These are phyloP conservation scores for Prunus fruticosa DNA, from an alignment of 306 rosid species.

Conservation along the genomic window DNA sequence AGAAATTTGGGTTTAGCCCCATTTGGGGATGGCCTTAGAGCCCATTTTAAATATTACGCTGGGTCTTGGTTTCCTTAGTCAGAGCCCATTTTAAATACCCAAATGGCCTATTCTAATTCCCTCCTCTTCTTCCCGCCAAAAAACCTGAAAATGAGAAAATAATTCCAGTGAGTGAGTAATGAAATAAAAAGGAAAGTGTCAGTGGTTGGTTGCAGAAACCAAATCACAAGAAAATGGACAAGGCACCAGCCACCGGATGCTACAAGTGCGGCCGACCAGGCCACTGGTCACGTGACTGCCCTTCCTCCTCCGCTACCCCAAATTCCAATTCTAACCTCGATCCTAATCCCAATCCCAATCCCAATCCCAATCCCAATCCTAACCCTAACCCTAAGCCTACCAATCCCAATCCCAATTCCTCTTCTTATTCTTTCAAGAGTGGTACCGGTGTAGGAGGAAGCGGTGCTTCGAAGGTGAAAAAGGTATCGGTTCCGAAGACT, in stretches of 20 bases:
- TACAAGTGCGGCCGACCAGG: conserved; percentile 97
- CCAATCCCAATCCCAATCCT: conserved; percentile 24
- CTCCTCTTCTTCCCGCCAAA: background rate
- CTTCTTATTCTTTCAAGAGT: conserved; percentile 23
- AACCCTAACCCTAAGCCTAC: conserved; percentile 14
- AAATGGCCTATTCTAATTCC: background rate
- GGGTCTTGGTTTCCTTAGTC: background rate
- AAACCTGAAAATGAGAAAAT: background rate
- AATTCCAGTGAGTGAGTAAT: background rate
- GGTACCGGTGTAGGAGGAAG: background rate
- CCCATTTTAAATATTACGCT: background rate
- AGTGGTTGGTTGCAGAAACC: background rate
- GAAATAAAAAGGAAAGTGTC: no score
- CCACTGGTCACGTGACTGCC: conserved; percentile 98
- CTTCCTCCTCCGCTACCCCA: conserved; percentile 47
- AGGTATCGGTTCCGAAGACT: conserved; percentile 45
- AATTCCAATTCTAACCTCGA: conserved; percentile 19
- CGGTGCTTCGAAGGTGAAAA: conserved; percentile 47
- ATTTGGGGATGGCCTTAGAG: no score
- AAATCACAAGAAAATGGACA: background rate
- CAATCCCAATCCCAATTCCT: conserved; percentile 18
- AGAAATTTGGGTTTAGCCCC: no score
- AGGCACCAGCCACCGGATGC: conserved; percentile 75
- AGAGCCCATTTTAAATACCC: background rate
- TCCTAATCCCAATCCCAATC: conserved; percentile 15